phyloP scores from a whole-genome alignment of 1,139 yeast species.

The Sugiyamaella castrensis region DNA sequence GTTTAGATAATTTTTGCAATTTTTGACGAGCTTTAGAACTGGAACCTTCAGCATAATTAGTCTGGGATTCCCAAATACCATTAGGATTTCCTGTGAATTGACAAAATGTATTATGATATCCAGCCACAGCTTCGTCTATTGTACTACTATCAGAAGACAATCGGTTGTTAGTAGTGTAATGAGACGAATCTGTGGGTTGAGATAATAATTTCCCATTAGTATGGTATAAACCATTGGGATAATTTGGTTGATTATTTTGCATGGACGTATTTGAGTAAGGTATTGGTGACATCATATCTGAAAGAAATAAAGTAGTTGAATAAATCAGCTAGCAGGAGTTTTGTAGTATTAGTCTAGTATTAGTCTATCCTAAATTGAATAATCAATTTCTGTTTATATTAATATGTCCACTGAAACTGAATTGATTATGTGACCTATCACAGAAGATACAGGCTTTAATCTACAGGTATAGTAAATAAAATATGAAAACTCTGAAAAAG shows the following conservation, averaged over 20 bases:
- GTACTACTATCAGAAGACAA: constrained; percentile 6
- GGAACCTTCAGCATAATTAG: constrained; percentile 27
- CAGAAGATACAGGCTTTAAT: too few species aligned
- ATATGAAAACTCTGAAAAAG: too few species aligned
- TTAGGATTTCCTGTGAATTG: constrained; percentile 17
- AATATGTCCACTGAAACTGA: too few species aligned
- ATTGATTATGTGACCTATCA: too few species aligned
- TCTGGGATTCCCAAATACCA: constrained; percentile 6
- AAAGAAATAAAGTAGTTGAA: neutral
- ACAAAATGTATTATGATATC: constrained; percentile 23
- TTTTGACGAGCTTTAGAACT: constrained; percentile 77
- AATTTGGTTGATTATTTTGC: too few species aligned
- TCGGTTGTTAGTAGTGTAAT: neutral
- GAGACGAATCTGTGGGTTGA: neutral
- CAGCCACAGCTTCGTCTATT: constrained; percentile 13
- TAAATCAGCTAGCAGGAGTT: too few species aligned
- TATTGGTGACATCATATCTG: neutral
- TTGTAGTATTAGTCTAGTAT: too few species aligned
- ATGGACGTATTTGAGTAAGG: neutral
- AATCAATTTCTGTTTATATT: too few species aligned
- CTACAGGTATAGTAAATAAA: too few species aligned
- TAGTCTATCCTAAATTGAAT: too few species aligned
- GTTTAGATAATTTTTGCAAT: constrained; percentile 69
- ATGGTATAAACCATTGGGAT: neutral
- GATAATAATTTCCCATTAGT: neutral